These are phyloP conservation scores for Talaromyces nanjingensis DNA, from an alignment of 495 filamentous ascomycete species.

Conservation along the genomic window DNA sequence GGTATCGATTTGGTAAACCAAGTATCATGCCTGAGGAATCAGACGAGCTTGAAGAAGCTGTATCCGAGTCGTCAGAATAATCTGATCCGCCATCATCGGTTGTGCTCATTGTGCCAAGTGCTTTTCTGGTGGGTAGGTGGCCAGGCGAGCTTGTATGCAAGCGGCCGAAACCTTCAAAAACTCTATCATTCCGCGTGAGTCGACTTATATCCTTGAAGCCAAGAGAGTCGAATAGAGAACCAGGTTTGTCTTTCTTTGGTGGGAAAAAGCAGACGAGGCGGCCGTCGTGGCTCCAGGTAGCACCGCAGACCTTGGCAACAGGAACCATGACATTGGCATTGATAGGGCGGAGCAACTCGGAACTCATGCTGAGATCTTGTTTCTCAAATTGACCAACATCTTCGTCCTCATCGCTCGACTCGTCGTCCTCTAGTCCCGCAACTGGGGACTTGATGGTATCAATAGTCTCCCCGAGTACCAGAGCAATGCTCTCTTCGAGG, in stretches of 20 bases:
- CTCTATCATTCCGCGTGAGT: constrained; percentile 52
- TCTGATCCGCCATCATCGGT: constrained; percentile 46
- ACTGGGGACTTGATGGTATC: constrained; percentile 42
- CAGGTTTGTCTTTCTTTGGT: constrained; percentile 66
- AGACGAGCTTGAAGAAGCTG: constrained; percentile 64
- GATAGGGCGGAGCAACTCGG: constrained; percentile 44
- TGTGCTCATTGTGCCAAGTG: constrained; percentile 33
- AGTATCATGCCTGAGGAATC: constrained; percentile 55
- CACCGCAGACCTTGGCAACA: constrained; percentile 65
- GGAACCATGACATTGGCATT: constrained; percentile 74
- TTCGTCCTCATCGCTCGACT: constrained; percentile 85
- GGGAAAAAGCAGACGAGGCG: constrained; percentile 83
- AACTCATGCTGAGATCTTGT: constrained; percentile 46
- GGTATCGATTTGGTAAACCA: constrained; percentile 40
- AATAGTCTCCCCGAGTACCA: constrained; percentile 47
- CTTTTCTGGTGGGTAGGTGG: constrained; percentile 20
- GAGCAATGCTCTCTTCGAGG: constrained; percentile 65
- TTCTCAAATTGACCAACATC: constrained; percentile 48
- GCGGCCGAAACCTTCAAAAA: constrained; percentile 87
- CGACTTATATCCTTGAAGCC: constrained; percentile 55
- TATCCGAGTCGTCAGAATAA: constrained; percentile 59
- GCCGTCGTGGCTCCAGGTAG: constrained; percentile 70
- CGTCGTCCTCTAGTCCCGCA: constrained; percentile 56
- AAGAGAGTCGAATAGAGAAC: constrained; percentile 54
- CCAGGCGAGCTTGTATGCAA: constrained; percentile 51